Percentiles rank a stretch among this genome's conserved stretches.
Conservation (phyloP, 345 rosid species). For the Jatropha curcas region DNA sequence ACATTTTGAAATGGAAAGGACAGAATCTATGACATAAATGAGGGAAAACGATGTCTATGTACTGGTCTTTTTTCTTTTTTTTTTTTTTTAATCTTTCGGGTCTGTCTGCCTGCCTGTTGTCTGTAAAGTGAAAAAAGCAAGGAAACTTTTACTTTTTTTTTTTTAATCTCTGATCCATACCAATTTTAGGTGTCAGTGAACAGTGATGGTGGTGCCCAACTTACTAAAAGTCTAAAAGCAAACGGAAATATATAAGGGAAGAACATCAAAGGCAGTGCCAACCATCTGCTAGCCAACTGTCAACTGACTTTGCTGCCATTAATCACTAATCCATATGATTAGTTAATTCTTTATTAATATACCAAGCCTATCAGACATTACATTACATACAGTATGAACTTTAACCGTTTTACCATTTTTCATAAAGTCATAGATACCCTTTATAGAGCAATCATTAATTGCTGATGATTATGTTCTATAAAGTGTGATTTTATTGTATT, state of each 20-base stretch:
- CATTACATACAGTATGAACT: too few relatives aligned
- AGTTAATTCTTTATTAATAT: too few relatives aligned
- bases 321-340: neutral
- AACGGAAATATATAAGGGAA: neutral
- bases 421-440: too few relatives aligned
- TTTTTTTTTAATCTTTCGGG: too few relatives aligned
- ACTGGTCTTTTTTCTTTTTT: too few relatives aligned
- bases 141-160: conserved; percentile 13
- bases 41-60: conserved; percentile 21
- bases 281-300: too few relatives aligned
- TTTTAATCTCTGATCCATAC: neutral
- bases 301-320: neutral
- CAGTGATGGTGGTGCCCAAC: conserved; percentile 25
- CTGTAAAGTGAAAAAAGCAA: neutral
- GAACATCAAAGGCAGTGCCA: conserved; percentile 1
- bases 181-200: conserved; percentile 21
- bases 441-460: too few relatives aligned
- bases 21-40: neutral
- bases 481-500: neutral
- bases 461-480: neutral
- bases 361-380: too few relatives aligned
- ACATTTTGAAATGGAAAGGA: conserved; percentile 9
- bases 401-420: too few relatives aligned
- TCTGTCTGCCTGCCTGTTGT: neutral
- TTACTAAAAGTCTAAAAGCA: conserved; percentile 12